phyloP scores from a whole-genome alignment of 169 alveolate species.

The Neospora caninum region DNA sequence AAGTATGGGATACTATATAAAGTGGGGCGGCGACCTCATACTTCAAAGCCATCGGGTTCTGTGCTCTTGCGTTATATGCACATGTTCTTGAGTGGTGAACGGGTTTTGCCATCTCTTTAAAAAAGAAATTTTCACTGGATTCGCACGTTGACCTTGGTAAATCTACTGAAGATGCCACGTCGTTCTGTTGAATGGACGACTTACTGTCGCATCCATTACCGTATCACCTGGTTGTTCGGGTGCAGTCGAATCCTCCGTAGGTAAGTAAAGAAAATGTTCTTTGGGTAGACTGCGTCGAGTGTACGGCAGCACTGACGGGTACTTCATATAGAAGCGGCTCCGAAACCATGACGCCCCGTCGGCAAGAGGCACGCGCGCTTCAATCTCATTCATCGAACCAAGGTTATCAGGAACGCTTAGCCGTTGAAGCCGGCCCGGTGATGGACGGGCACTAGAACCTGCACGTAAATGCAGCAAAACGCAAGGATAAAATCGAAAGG shows the following conservation, averaged over 20 bases:
- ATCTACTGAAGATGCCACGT: too few relatives aligned
- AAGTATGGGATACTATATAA: too few relatives aligned
- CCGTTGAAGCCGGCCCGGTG: not conserved
- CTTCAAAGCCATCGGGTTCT: too few relatives aligned
- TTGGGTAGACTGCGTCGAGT: not conserved
- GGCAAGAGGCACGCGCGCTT: not conserved
- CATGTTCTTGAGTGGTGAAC: too few relatives aligned
- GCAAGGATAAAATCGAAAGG: too few relatives aligned
- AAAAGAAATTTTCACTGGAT: too few relatives aligned
- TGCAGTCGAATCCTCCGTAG: not conserved
- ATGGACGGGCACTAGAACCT: not conserved
- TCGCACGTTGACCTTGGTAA: too few relatives aligned
- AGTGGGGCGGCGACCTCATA: too few relatives aligned
- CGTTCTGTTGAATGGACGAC: too few relatives aligned
- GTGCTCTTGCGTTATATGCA: too few relatives aligned
- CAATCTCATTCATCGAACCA: not conserved
- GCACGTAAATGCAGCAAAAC: not conserved
- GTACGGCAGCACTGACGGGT: constrained; percentile 7
- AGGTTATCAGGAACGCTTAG: not conserved
- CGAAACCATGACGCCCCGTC: constrained; percentile 11
- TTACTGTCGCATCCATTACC: too few relatives aligned
- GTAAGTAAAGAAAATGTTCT: constrained; percentile 8
- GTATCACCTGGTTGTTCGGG: not conserved
- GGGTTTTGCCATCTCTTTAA: too few relatives aligned
- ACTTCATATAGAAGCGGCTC: constrained; percentile 9